A percentile compares a stretch with the other conserved stretches of the same genome.
Evolutionary conservation across 2,329 filamentous ascomycete genomes (phyloP).

Genomic region (Pseudocercospora cruenta): DNA sequence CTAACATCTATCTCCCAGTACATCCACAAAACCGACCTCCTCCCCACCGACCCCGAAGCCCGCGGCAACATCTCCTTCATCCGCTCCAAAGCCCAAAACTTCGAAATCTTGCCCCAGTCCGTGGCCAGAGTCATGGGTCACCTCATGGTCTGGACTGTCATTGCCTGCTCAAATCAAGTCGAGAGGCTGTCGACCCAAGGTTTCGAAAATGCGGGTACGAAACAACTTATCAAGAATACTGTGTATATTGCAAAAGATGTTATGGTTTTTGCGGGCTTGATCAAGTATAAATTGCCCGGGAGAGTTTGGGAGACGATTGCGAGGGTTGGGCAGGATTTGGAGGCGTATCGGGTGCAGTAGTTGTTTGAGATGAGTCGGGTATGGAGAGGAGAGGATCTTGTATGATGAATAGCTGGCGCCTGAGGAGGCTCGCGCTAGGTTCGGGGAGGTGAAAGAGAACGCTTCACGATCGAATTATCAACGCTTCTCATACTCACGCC

Average conservation of each 20-base stretch:
- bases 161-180: slow-evolving; percentile 79
- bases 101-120: slow-evolving; percentile 75
- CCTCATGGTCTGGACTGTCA: slow-evolving; percentile 90
- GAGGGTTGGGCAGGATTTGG: slow-evolving; percentile 70
- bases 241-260: slow-evolving; percentile 83
- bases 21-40: slow-evolving; percentile 62
- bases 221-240: slow-evolving; percentile 68
- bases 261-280: slow-evolving; percentile 90
- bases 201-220: slow-evolving; percentile 63
- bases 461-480: background rate
- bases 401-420: background rate
- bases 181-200: slow-evolving; percentile 70
- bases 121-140: slow-evolving; percentile 89
- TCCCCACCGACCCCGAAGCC: slow-evolving; percentile 70
- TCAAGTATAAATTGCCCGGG: slow-evolving; percentile 86
- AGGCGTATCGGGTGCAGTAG: slow-evolving; percentile 34
- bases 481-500: background rate
- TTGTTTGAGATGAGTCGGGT: background rate
- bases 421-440: background rate
- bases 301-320: slow-evolving; percentile 87
- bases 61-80: slow-evolving; percentile 75
- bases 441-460: background rate
- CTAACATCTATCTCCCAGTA: slow-evolving; percentile 46
- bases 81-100: slow-evolving; percentile 77
- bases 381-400: background rate